These are phyloP conservation scores for Serendipita sp. DNA, from an alignment of 768 basidiomycete genomes.

Conservation along the genomic window DNA sequence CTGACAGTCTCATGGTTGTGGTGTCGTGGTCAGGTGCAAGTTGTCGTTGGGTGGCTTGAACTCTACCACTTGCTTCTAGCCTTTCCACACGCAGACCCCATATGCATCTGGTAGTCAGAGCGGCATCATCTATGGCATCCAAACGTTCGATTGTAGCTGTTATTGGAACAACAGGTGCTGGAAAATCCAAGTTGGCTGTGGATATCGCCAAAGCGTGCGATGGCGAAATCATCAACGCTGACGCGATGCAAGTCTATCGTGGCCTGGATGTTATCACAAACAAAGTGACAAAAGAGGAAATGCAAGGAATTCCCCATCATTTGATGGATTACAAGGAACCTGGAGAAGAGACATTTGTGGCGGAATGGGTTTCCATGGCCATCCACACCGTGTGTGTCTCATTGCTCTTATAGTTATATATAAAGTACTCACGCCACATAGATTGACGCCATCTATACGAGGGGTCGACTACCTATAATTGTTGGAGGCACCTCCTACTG, in stretches of 20 bases:
- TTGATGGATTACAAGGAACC: conserved; percentile 80
- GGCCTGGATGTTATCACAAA: conserved; percentile 92
- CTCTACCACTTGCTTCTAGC: background rate
- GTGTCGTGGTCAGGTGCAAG: background rate
- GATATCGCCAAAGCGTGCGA: conserved; percentile 58
- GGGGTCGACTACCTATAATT: conserved; percentile 61
- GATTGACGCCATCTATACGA: conserved; percentile 59
- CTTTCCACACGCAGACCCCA: background rate
- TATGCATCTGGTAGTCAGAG: background rate
- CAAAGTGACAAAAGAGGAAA: conserved; percentile 68
- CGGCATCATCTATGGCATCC: background rate
- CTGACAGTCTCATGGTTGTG: conserved; percentile 54
- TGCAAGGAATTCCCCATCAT: conserved; percentile 68
- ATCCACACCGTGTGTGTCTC: conserved; percentile 44
- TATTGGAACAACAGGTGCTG: conserved; percentile 37
- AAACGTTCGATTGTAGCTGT: background rate
- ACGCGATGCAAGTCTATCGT: conserved; percentile 92
- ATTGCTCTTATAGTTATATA: background rate
- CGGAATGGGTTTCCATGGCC: conserved; percentile 80
- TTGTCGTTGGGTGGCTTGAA: background rate
- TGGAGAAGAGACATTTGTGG: conserved; percentile 73
- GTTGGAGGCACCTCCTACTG: conserved; percentile 97
- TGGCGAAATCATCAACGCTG: conserved; percentile 80
- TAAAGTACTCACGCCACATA: conserved; percentile 18
- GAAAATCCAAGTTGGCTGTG: conserved; percentile 85